Conservation (phyloP, 352 stramenopile species). For the Pseudoperonospora humuli region DNA sequence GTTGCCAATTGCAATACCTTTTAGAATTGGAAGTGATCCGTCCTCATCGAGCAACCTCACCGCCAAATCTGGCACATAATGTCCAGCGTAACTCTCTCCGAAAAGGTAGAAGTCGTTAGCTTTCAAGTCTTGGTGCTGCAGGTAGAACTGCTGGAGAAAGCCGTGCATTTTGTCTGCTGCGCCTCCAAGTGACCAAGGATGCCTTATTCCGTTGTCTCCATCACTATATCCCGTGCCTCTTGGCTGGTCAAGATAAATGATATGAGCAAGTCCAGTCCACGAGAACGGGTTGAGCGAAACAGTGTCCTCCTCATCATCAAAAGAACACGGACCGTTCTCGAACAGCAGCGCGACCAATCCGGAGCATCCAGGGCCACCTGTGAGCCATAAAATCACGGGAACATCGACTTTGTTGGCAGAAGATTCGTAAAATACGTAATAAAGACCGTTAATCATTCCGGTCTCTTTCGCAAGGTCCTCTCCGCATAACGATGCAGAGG, state of each 20-base stretch:
- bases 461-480: slow-evolving; percentile 51
- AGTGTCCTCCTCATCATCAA: slow-evolving; percentile 48
- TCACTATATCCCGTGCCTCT: slow-evolving; percentile 62
- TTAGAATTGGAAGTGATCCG: too few species aligned
- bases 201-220: slow-evolving; percentile 1
- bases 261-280: slow-evolving; percentile 92
- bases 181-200: too few species aligned
- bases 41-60: too few species aligned
- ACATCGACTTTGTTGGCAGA: slow-evolving; percentile 9
- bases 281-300: slow-evolving; percentile 85
- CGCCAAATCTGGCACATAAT: too few species aligned
- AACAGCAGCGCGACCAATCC: slow-evolving; percentile 89
- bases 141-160: too few species aligned
- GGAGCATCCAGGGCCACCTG: slow-evolving; percentile 93
- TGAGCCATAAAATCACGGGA: slow-evolving; percentile 95
- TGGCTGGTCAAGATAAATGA: slow-evolving; percentile 97
- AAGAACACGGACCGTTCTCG: slow-evolving; percentile 94
- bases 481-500: slow-evolving; percentile 43
- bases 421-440: slow-evolving; percentile 65
- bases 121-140: too few species aligned
- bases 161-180: too few species aligned
- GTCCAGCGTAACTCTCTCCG: too few species aligned
- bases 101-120: too few species aligned
- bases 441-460: slow-evolving; percentile 53
- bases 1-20: too few species aligned